Evolutionary conservation across 371 early-diverging fungal genomes (phyloP), one percentile per base, ranked within the genome.

Genomic region (Dentiscutata heterogama): DNA sequence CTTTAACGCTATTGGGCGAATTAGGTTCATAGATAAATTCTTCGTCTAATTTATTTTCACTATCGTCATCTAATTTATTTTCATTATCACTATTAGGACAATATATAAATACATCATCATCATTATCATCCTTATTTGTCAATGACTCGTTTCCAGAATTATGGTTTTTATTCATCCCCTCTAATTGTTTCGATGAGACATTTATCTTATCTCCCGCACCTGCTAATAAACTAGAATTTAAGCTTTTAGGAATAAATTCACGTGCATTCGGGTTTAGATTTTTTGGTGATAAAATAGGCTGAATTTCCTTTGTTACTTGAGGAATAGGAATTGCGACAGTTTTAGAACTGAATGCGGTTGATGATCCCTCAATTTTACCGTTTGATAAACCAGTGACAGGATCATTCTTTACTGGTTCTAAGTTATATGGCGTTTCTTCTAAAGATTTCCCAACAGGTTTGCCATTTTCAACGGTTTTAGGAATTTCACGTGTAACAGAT

Each of bases 201-300:
- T 29, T 27, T 27, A 53, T 29, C 20, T 51, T 14, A 51, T 46
- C 39, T 63, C 65, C 16, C 3, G 3, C 42, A 22, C 20, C 18
- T 65, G 31, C n/a, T 18, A 53, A 70, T 22, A 70, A 70, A 22
- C 50, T 58, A n/a, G 35, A 58, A 27, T n/a, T 5, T 25, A 2
- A 65, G 16, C 13, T 2, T 25, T 39, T 27, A 80, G 80, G 80
- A 70, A 80, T 10, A 70, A 80, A 80, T 14, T 13, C 25, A n/a
- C 27, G 54, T 46, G 80, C 80, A 70, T 80, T 53, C 18, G 80
- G 80, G 54, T 80, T 80, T 18, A 80, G 80, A 42, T 39, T 60
- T 22, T 18, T 76, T 46, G 53, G 46, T 10, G 79, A 58, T 46
- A 54, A 8, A 56, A 39, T 35, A 60, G 29, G 22, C 42, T 39